phyloP scores from a whole-genome alignment of 805 yeast species.

The Isabelozyma pseudorhagii region DNA sequence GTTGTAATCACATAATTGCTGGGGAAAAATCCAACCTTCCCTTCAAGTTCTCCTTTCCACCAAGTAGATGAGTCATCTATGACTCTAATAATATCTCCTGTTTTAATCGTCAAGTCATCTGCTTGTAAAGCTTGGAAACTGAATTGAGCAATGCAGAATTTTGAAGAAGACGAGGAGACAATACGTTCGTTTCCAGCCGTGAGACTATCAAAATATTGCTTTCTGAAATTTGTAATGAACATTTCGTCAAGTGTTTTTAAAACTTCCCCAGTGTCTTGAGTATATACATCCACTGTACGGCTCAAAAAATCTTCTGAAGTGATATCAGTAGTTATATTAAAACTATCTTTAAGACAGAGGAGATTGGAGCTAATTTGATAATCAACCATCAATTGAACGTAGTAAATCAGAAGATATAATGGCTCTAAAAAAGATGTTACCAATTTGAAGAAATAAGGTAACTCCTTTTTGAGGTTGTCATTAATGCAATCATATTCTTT shows the following conservation, averaged over 20 bases:
- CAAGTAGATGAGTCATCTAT: constrained; percentile 27
- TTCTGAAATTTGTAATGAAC: constrained; percentile 21
- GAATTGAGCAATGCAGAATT: constrained; percentile 37
- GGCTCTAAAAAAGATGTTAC: constrained; percentile 27
- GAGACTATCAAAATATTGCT: constrained; percentile 13
- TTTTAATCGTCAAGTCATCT: constrained; percentile 42
- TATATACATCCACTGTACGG: constrained; percentile 3
- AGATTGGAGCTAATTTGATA: constrained; percentile 24
- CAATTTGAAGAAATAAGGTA: constrained; percentile 42
- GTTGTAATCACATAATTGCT: constrained; percentile 21
- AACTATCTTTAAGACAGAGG: constrained; percentile 1
- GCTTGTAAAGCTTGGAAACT: constrained; percentile 30
- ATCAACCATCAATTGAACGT: constrained; percentile 29
- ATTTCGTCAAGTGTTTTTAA: constrained; percentile 12
- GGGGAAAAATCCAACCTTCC: constrained; percentile 24
- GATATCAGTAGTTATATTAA: constrained; percentile 2
- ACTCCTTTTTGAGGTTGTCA: constrained; percentile 38
- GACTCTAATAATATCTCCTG: constrained; percentile 43
- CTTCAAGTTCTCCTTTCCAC: constrained; percentile 35
- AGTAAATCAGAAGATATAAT: constrained; percentile 32
- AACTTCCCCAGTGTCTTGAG: constrained; percentile 4
- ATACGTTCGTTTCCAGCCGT: constrained; percentile 2
- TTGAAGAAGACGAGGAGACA: background rate
- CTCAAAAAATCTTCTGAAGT: background rate
- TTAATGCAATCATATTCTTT: constrained; percentile 34